phyloP scores from a whole-genome alignment of 2,329 filamentous ascomycete species.

The Dactylellina leptospora region DNA sequence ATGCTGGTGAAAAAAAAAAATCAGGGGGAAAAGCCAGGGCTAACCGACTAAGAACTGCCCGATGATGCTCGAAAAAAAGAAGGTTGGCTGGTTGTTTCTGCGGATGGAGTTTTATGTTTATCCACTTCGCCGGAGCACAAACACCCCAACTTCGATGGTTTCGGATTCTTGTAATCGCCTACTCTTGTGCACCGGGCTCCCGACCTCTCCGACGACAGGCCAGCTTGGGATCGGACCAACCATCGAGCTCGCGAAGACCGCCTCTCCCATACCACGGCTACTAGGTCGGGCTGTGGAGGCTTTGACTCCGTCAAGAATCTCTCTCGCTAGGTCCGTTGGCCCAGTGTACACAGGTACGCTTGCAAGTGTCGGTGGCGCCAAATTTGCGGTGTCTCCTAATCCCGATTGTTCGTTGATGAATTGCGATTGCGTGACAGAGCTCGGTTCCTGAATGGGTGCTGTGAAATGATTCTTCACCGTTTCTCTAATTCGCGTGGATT shows the following conservation, averaged over 20 bases:
- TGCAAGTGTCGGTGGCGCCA: constrained; percentile 20
- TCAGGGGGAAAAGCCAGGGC: not conserved
- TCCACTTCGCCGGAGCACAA: constrained; percentile 54
- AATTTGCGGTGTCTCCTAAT: constrained; percentile 16
- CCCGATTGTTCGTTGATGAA: constrained; percentile 24
- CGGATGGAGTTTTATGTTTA: constrained; percentile 2
- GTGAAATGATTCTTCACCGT: constrained; percentile 56
- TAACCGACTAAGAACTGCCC: not conserved
- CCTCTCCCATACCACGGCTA: constrained; percentile 57
- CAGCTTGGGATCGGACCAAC: constrained; percentile 54
- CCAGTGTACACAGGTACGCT: constrained; percentile 53
- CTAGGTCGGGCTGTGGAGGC: constrained; percentile 56
- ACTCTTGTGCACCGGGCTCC: constrained; percentile 43
- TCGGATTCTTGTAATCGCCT: constrained; percentile 53
- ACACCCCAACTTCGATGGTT: constrained; percentile 56
- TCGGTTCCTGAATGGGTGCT: constrained; percentile 40
- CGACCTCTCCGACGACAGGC: constrained; percentile 54
- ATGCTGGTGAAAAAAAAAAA: not conserved
- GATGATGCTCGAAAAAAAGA: not conserved
- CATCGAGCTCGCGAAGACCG: constrained; percentile 57
- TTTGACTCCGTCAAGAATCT: constrained; percentile 57
- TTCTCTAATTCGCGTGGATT: constrained; percentile 56
- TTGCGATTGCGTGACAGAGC: constrained; percentile 10
- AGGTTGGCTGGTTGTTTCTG: not conserved
- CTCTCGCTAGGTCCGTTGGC: constrained; percentile 56